phyloP scores from a whole-genome alignment of 169 alveolate genomes.

The Miamiensis avidus region DNA sequence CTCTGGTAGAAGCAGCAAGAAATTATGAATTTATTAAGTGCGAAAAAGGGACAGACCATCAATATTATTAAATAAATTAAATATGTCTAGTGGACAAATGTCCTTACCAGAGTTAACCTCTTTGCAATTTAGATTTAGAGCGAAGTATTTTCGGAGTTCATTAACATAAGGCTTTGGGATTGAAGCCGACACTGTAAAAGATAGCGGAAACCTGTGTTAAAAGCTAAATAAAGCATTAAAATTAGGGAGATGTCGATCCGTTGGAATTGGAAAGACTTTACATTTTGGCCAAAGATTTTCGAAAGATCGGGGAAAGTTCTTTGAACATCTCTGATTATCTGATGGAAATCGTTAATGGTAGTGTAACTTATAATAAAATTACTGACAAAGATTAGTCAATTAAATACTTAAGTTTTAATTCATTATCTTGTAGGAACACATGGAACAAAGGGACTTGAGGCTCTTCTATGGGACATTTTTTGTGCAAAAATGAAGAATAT shows the following conservation, averaged over 20 bases:
- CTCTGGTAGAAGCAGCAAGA: background rate
- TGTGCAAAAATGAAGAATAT: background rate
- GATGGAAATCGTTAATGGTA: background rate
- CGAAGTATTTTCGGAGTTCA: background rate
- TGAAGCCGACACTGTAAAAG: background rate
- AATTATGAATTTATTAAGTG: background rate
- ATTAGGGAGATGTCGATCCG: background rate
- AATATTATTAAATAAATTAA: too few species aligned
- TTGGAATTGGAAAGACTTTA: background rate
- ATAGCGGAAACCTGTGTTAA: background rate
- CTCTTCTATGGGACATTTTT: background rate
- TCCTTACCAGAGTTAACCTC: background rate
- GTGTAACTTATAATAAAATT: too few species aligned
- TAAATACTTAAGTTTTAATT: too few species aligned
- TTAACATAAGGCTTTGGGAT: background rate
- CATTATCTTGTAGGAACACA: background rate
- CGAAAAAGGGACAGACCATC: background rate
- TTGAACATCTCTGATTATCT: background rate
- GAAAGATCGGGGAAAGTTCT: background rate
- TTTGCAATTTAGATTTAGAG: background rate
- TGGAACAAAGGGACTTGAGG: background rate
- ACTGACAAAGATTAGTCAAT: too few species aligned
- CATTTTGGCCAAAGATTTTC: background rate
- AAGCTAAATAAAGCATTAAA: too few species aligned
- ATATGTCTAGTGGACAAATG: background rate